These are phyloP conservation scores for Aspergillus sp. DNA, from an alignment of 2,329 filamentous ascomycete genomes.

Conservation along the genomic window DNA sequence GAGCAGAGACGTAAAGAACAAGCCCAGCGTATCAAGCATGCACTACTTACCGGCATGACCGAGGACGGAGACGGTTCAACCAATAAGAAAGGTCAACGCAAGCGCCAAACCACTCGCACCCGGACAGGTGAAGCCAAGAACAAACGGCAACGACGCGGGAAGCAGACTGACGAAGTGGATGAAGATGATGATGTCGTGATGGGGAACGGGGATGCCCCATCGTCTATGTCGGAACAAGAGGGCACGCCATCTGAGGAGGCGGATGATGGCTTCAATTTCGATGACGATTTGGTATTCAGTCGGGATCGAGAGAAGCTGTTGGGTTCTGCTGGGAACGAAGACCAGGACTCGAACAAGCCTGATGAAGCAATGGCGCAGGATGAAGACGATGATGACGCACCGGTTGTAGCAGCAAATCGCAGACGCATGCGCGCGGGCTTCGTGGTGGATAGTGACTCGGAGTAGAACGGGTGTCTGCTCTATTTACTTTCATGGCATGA, in stretches of 20 bases:
- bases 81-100: constrained; percentile 30
- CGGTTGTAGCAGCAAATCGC: constrained; percentile 31
- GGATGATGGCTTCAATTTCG: constrained; percentile 37
- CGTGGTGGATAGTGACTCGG: constrained; percentile 48
- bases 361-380: constrained; percentile 12
- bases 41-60: constrained; percentile 46
- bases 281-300: constrained; percentile 37
- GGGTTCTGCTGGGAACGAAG: constrained; percentile 3
- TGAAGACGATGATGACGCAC: constrained; percentile 36
- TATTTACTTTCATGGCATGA: constrained; percentile 13
- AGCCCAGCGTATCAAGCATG: constrained; percentile 51
- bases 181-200: constrained; percentile 38
- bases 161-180: constrained; percentile 21
- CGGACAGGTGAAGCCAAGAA: constrained; percentile 21
- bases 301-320: constrained; percentile 27
- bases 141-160: constrained; percentile 34
- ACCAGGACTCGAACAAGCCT: constrained; percentile 5
- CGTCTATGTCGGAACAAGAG: constrained; percentile 19
- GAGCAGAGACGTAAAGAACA: constrained; percentile 64
- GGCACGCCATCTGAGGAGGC: constrained; percentile 29
- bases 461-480: constrained; percentile 29
- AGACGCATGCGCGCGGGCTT: constrained; percentile 43
- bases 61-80: constrained; percentile 30
- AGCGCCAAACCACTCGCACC: constrained; percentile 33
- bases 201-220: constrained; percentile 25